These are phyloP conservation scores for Martiniozyma asiatica DNA, from an alignment of 1,139 yeast species.

Conservation along the genomic window DNA sequence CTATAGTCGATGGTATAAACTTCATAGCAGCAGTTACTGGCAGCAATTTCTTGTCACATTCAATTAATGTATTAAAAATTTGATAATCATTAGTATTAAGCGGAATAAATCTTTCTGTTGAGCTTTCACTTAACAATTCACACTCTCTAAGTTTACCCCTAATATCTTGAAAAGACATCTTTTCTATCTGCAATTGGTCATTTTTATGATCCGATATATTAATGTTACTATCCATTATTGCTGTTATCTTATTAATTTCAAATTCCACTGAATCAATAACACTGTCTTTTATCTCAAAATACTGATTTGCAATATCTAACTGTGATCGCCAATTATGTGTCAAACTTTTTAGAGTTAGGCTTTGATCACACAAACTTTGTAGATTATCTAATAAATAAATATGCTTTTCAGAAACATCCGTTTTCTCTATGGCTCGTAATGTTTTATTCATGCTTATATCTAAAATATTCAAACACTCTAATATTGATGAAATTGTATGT, in stretches of 20 bases:
- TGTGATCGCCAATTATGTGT: conserved; percentile 29
- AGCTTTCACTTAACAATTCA: conserved; percentile 1
- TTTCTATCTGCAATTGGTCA: neutral
- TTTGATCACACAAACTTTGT: conserved; percentile 28
- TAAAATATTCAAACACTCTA: conserved; percentile 24
- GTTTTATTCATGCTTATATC: conserved; percentile 6
- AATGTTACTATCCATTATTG: conserved; percentile 1
- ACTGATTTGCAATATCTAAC: conserved; percentile 45
- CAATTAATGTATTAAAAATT: conserved; percentile 1
- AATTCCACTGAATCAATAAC: conserved; percentile 39
- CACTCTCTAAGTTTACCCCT: conserved; percentile 1
- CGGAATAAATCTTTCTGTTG: neutral
- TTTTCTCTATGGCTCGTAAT: conserved; percentile 4
- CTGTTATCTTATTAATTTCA: conserved; percentile 38
- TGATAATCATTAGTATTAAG: neutral
- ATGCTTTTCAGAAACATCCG: neutral
- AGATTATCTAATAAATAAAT: conserved; percentile 31
- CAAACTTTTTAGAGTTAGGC: conserved; percentile 30
- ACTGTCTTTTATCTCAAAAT: conserved; percentile 40
- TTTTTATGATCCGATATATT: neutral
- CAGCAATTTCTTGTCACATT: conserved; percentile 2
- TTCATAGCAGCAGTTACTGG: conserved; percentile 1
- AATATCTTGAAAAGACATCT: conserved; percentile 1
- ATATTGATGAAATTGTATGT: conserved; percentile 29
- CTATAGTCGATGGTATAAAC: conserved; percentile 2